Evolutionary conservation across 805 yeast genomes (phyloP).

Genomic region (Candida ficus): DNA sequence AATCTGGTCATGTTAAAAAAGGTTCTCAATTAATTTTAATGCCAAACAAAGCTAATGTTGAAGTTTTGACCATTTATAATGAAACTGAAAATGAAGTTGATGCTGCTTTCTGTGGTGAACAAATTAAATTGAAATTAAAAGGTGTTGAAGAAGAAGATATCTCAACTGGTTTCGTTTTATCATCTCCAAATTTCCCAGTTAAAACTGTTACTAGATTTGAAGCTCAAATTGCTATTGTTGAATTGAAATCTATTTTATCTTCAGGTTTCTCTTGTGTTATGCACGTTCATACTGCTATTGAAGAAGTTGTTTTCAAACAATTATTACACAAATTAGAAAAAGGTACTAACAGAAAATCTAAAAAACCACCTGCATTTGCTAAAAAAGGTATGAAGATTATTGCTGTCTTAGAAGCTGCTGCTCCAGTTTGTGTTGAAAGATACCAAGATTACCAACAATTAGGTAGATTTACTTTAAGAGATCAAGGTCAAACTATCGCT

Average conservation of each 20-base stretch:
- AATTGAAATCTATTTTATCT: slow-evolving; percentile 88
- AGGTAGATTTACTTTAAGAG: slow-evolving; percentile 97
- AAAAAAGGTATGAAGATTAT: slow-evolving; percentile 98
- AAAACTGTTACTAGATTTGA: slow-evolving; percentile 86
- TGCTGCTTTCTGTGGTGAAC: slow-evolving; percentile 92
- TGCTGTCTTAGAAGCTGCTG: slow-evolving; percentile 80
- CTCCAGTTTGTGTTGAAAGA: slow-evolving; percentile 91
- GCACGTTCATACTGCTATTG: slow-evolving; percentile 98
- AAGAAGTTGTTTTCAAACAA: slow-evolving; percentile 80
- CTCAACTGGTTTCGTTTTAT: slow-evolving; percentile 84
- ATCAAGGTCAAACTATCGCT: slow-evolving; percentile 97
- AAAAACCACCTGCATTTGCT: slow-evolving; percentile 97
- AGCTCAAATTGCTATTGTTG: slow-evolving; percentile 96
- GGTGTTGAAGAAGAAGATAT: slow-evolving; percentile 98
- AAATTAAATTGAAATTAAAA: slow-evolving; percentile 86
- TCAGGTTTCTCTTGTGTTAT: slow-evolving; percentile 96
- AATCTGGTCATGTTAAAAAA: slow-evolving; percentile 88
- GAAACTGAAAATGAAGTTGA: slow-evolving; percentile 95
- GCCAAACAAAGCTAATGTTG: slow-evolving; percentile 87
- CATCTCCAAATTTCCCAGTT: slow-evolving; percentile 83
- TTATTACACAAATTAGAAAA: slow-evolving; percentile 90
- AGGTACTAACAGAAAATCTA: slow-evolving; percentile 94
- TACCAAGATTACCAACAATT: slow-evolving; percentile 90
- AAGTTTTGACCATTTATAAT: slow-evolving; percentile 81
- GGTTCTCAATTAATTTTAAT: slow-evolving; percentile 70